Conservation (phyloP, 1,284 basidiomycete genomes). For the Boletellus dicymbophilus region DNA sequence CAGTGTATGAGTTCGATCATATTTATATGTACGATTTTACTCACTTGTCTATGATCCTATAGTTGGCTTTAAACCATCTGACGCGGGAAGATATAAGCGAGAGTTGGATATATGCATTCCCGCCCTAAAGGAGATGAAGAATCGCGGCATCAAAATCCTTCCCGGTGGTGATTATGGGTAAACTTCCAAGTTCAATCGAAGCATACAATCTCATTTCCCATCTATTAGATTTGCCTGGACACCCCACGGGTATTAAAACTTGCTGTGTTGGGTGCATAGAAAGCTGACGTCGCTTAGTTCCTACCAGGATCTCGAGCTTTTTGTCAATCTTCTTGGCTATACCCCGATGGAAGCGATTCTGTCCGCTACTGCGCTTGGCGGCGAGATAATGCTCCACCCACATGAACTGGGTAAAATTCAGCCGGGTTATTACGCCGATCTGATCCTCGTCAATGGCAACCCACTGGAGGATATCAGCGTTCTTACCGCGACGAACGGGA, state of each 20-base stretch:
- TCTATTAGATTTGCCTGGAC: conserved; percentile 36
- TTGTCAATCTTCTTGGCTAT: conserved; percentile 36
- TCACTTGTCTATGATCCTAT: not conserved
- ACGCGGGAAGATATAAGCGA: conserved; percentile 26
- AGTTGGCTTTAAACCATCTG: conserved; percentile 24
- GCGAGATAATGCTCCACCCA: conserved; percentile 36
- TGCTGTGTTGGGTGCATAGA: not conserved
- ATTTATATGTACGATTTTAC: too few species aligned
- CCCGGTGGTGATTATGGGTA: conserved; percentile 36
- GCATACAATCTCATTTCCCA: not conserved
- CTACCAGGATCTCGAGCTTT: conserved; percentile 38
- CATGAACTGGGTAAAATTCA: conserved; percentile 38
- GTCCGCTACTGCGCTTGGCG: conserved; percentile 37
- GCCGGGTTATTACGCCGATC: conserved; percentile 36
- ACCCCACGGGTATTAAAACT: conserved; percentile 30
- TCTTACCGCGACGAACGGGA: conserved; percentile 29
- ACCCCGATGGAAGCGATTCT: conserved; percentile 39
- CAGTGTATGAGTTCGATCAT: conserved; percentile 16
- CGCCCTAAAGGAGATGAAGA: conserved; percentile 36
- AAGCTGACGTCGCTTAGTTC: conserved; percentile 21
- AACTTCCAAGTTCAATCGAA: not conserved
- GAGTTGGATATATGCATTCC: conserved; percentile 34
- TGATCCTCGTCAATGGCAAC: conserved; percentile 35
- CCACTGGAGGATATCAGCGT: conserved; percentile 36
- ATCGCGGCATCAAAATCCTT: conserved; percentile 33